Evolutionary conservation across 2,329 filamentous ascomycete genomes (phyloP), one percentile per base, ranked within the genome.

Genomic region (Domatiomyces globalis): DNA sequence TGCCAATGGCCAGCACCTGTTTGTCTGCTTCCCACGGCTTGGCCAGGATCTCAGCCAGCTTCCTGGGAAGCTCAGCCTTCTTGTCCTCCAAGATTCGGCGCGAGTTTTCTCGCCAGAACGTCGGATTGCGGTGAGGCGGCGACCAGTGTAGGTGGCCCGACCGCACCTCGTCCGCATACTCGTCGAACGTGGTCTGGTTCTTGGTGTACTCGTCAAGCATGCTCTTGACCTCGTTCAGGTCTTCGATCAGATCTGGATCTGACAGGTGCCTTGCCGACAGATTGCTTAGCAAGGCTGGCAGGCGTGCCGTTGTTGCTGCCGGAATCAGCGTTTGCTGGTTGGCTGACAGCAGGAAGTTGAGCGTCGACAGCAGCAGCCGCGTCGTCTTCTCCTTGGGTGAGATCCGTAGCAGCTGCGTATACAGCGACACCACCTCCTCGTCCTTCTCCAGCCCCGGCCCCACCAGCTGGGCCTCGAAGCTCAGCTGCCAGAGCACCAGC

Each of bases 371-470:
- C 45, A 95, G 79, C 50, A 98, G 77, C 27, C 92, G 83, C 0
- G 90, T 96, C 1, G 90, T 96, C 75, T 98, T 98, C 67, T 96
- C 92, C 69, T 98, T 98, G 45, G 90, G 89, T 1, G 92, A 96
- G 43, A 95, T 75, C 50, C 88, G 84, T 51, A 98, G 76, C 39
- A 98, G 81, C 59, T 94, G 85, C n/a, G 86, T 88, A 67, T 95
- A 95, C 45, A 96, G 79, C 46, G 88, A 77, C 56, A 96, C 78
- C 59, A 96, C 84, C 63, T 96, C 89, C 69, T 95, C 87, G 69
- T 95, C 89, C 60, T 88, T 81, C 68, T 96, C 86, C 52, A 98
- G 74, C 43, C 90, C 88, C 53, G 84, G 82, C 10, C 87, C 87
- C 47, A 84, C 74, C 10, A 80, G 66, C 52, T 73, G 68, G 27